Evolutionary conservation across 75 land plant species (phyloP).

Genomic region (Sequoiadendron giganteum): DNA sequence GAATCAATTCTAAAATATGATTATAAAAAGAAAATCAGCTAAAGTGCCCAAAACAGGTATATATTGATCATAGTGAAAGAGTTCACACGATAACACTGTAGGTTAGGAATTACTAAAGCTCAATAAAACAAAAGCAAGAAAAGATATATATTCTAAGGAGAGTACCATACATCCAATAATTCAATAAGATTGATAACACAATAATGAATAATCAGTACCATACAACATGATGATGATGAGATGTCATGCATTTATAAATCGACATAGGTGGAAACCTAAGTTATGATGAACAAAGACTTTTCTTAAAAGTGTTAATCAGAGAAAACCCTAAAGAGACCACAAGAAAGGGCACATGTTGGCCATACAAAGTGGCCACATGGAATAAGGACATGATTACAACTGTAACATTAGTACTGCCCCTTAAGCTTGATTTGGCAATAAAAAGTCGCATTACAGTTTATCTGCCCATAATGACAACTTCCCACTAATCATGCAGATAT

Average conservation of each 20-base stretch:
- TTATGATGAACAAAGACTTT: too few species aligned
- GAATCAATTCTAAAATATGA: neutral
- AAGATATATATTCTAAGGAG: neutral
- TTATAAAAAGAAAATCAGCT: neutral
- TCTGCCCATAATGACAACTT: neutral
- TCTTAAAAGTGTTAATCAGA: too few species aligned
- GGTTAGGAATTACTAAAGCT: neutral
- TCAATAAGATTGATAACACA: neutral
- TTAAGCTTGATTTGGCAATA: neutral
- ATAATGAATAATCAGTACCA: neutral
- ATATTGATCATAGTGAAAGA: neutral
- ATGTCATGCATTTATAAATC: neutral
- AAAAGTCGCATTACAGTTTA: neutral
- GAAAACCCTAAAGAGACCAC: too few species aligned
- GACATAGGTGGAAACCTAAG: too few species aligned
- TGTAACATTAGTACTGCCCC: neutral
- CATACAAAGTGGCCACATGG: too few species aligned
- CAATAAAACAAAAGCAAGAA: neutral
- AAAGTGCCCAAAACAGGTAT: neutral
- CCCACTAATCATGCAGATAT: neutral
- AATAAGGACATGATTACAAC: neutral
- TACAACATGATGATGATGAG: neutral
- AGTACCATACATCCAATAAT: neutral
- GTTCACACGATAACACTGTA: neutral
- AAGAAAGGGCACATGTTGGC: too few species aligned